Evolutionary conservation across 2,329 filamentous ascomycete species (phyloP), one percentile per base, ranked within the genome.

Genomic region (Stachybotrys chartarum): DNA sequence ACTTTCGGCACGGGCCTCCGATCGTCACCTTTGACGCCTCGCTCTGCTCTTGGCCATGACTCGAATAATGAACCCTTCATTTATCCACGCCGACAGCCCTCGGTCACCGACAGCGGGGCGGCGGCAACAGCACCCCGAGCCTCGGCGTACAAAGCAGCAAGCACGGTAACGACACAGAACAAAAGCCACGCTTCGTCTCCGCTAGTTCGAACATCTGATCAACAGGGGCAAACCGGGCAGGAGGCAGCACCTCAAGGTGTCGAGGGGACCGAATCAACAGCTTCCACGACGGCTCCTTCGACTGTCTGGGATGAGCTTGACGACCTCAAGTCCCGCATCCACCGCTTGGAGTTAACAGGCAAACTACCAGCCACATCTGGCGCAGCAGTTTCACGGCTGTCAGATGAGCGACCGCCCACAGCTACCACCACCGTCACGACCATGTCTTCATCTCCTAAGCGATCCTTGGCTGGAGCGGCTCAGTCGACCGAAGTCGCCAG

Each of bases 291-390:
- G 1, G 91, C 90, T 1, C 90, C 92, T 12, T 95, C 91, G 2
- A 97, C 91, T 0, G 90, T 99, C 3, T 99, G 94, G 94, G 94
- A 97, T 68, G 94, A 99, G 71, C 75, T 99, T 31, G 94, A 97
- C 63, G 94, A 97, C 60, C 75, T 99, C 50, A 97, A 97, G 70
- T 94, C 90, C 46, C 85, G 94, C 32, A 96, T 99, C 63, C 86
- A 90, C 63, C 89, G 91, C 57, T 81, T 99, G 10, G 94, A 97
- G 70, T 73, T 95, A 62, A 95, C 90, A 3, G 92, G 92, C 56
- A 96, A 95, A 71, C 75, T 94, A 39, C 91, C 92, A 0, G 76
- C 90, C 1, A 91, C 89, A 2, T 93, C 91, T 3, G 88, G 86
- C 42, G 90, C 90, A 3, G 88, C 90, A 2, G 87, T 92, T 66